Evolutionary conservation across 164 flowering plant species (phyloP).

Genomic region (Cinnamomum micranthum): DNA sequence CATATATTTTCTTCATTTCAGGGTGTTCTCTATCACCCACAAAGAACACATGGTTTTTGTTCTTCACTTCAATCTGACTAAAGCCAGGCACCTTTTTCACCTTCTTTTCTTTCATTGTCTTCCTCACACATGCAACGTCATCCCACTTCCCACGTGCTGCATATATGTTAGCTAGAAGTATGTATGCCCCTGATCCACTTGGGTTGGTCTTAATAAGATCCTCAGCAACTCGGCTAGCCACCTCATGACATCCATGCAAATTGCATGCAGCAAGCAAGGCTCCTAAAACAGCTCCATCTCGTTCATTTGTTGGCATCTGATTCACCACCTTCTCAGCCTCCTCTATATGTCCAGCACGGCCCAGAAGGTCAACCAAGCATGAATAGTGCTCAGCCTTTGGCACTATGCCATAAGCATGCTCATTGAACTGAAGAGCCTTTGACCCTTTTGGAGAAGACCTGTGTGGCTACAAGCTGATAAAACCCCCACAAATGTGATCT

Average conservation of each 20-base stretch:
- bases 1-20: slow-evolving; percentile 29
- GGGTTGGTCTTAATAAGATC: slow-evolving; percentile 46
- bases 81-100: slow-evolving; percentile 51
- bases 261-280: slow-evolving; percentile 55
- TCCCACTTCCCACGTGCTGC: slow-evolving; percentile 54
- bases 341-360: slow-evolving; percentile 42
- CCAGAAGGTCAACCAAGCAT: slow-evolving; percentile 55
- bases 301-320: slow-evolving; percentile 34
- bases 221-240: slow-evolving; percentile 36
- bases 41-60: slow-evolving; percentile 36
- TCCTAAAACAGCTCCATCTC: slow-evolving; percentile 44
- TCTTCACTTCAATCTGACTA: slow-evolving; percentile 51
- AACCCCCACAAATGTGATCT: slow-evolving; percentile 51
- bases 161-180: slow-evolving; percentile 43
- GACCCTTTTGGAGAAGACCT: slow-evolving; percentile 50
- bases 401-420: slow-evolving; percentile 33
- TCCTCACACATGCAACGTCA: slow-evolving; percentile 42
- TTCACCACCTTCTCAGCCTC: slow-evolving; percentile 39
- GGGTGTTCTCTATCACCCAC: slow-evolving; percentile 47
- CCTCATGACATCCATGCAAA: slow-evolving; percentile 35
- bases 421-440: slow-evolving; percentile 40
- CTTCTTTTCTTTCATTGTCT: slow-evolving; percentile 49
- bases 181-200: slow-evolving; percentile 36
- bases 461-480: slow-evolving; percentile 60
- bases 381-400: slow-evolving; percentile 54